Evolutionary conservation across 2,329 filamentous ascomycete species (phyloP).

Genomic region (Botrytis medusae): DNA sequence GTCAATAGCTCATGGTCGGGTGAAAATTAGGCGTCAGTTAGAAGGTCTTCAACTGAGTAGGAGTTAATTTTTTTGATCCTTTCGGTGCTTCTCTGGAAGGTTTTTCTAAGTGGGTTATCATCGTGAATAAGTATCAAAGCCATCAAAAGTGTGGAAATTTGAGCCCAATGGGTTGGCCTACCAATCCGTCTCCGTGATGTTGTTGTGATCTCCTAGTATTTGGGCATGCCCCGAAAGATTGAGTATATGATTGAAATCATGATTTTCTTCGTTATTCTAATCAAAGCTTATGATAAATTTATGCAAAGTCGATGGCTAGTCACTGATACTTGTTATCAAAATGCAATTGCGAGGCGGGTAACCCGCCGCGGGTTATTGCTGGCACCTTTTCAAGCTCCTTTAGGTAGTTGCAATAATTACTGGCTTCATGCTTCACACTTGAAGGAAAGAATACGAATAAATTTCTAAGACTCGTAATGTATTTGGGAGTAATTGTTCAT

Average conservation of each 20-base stretch:
- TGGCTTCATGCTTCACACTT: not conserved
- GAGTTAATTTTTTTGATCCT: too few relatives aligned
- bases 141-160: too few relatives aligned
- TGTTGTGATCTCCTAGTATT: not conserved
- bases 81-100: too few relatives aligned
- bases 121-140: too few relatives aligned
- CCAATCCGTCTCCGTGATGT: not conserved
- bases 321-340: not conserved
- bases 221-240: not conserved
- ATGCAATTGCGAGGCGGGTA: not conserved
- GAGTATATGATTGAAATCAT: not conserved
- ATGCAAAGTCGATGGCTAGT: not conserved
- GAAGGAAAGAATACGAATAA: rapidly evolving
- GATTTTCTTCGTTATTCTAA: not conserved
- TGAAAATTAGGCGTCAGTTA: not conserved
- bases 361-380: not conserved
- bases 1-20: not conserved
- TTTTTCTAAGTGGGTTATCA: too few relatives aligned
- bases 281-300: not conserved
- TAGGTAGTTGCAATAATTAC: not conserved
- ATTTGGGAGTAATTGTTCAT: not conserved
- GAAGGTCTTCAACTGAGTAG: too few relatives aligned
- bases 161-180: too few relatives aligned
- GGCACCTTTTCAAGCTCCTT: not conserved
- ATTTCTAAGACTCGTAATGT: not conserved